Conservation (phyloP, 495 filamentous ascomycete genomes). For the Penicillium canescens region DNA sequence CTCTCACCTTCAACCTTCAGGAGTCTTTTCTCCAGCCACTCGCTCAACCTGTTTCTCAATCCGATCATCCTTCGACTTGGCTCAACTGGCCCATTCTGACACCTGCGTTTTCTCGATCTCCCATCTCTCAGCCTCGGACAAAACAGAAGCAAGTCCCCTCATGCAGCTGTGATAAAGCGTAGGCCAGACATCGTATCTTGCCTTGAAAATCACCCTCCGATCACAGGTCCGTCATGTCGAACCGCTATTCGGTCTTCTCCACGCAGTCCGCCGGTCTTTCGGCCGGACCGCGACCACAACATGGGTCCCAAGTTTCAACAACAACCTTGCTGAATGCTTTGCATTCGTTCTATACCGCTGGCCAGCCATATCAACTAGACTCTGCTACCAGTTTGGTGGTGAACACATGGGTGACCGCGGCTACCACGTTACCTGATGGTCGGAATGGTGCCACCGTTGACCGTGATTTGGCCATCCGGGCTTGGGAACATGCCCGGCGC, state of each 20-base stretch:
- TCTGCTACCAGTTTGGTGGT: conserved; percentile 91
- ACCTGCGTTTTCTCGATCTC: neutral
- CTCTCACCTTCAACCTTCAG: conserved; percentile 5
- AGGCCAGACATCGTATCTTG: conserved; percentile 8
- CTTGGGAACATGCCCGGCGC: conserved; percentile 95
- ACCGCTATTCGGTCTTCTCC: conserved; percentile 87
- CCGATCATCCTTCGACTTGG: neutral
- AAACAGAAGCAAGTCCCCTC: neutral
- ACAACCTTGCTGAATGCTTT: conserved; percentile 89
- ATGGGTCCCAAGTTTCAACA: conserved; percentile 81
- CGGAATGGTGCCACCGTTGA: conserved; percentile 77
- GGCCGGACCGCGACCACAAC: conserved; percentile 60
- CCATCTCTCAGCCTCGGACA: conserved; percentile 2
- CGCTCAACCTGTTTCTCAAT: conserved; percentile 19
- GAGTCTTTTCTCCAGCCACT: conserved; percentile 22
- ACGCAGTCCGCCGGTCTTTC: conserved; percentile 61
- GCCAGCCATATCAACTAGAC: conserved; percentile 79
- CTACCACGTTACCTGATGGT: conserved; percentile 63
- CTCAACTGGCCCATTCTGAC: conserved; percentile 13
- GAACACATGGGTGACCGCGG: conserved; percentile 89
- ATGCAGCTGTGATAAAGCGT: conserved; percentile 14
- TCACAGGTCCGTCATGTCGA: conserved; percentile 56
- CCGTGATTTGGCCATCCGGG: conserved; percentile 71
- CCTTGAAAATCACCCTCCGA: neutral
- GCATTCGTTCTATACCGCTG: conserved; percentile 83